phyloP scores from a whole-genome alignment of 108 stramenopile species.

The Aureococcus anophagefferens region DNA sequence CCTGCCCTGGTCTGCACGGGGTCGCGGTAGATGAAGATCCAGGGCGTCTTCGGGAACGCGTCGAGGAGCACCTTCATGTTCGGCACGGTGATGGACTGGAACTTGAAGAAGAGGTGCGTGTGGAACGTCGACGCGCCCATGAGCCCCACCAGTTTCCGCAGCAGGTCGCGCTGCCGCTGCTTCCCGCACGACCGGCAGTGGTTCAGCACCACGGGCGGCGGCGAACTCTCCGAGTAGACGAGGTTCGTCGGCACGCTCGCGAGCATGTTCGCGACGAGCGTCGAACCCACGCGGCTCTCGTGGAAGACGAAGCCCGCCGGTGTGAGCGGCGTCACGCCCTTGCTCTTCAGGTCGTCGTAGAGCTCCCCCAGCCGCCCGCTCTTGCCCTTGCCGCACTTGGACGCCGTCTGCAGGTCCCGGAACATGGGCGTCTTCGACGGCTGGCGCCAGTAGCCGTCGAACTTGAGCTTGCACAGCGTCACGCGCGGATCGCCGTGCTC shows the following conservation, averaged over 20 bases:
- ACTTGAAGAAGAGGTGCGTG: slow-evolving; percentile 80
- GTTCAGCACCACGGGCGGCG: slow-evolving; percentile 55
- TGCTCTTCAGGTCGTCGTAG: neutral
- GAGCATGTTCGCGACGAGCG: slow-evolving; percentile 86
- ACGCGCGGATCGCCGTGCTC: neutral
- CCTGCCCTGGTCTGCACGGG: too few relatives aligned
- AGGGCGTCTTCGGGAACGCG: slow-evolving; percentile 81
- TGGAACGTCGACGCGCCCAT: slow-evolving; percentile 32
- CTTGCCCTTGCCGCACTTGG: neutral
- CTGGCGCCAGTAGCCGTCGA: neutral
- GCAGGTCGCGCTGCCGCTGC: neutral
- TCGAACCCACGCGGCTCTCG: slow-evolving; percentile 80
- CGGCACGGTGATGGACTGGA: slow-evolving; percentile 69
- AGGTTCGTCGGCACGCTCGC: slow-evolving; percentile 59
- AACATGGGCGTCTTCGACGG: neutral
- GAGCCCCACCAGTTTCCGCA: slow-evolving; percentile 17
- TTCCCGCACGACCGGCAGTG: slow-evolving; percentile 33
- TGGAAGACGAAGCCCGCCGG: slow-evolving; percentile 74
- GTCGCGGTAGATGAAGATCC: slow-evolving; percentile 86
- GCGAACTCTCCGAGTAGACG: slow-evolving; percentile 71
- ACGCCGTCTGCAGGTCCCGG: neutral
- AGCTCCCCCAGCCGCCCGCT: neutral
- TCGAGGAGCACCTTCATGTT: slow-evolving; percentile 51
- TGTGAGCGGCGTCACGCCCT: neutral
- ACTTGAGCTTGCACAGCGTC: neutral